These are phyloP conservation scores for Yamadazyma membranifaciens DNA, from an alignment of 1,139 yeast species.

Conservation along the genomic window DNA sequence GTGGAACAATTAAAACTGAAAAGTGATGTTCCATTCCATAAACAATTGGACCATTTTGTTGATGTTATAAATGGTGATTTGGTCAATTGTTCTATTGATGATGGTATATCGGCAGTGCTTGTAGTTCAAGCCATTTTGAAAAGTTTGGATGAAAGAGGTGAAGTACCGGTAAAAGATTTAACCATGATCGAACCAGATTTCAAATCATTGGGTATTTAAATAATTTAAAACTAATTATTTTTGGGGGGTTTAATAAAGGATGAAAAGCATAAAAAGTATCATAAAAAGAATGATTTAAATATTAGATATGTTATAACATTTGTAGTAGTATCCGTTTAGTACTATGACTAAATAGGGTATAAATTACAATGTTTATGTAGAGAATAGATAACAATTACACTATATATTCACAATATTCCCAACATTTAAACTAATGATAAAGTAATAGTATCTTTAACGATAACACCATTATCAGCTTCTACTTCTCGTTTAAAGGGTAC, in stretches of 20 bases:
- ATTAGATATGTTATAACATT: too few species aligned
- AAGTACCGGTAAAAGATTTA: slow-evolving; percentile 29
- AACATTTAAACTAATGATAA: not conserved
- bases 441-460: slow-evolving; percentile 12
- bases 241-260: not conserved
- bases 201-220: slow-evolving; percentile 14
- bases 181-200: slow-evolving; percentile 25
- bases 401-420: too few species aligned
- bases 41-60: slow-evolving; percentile 39
- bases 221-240: too few species aligned
- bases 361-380: not conserved
- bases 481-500: slow-evolving; percentile 39
- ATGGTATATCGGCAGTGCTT: slow-evolving; percentile 37
- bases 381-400: not conserved
- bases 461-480: slow-evolving; percentile 49
- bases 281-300: too few species aligned
- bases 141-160: slow-evolving; percentile 35
- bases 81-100: slow-evolving; percentile 37
- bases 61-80: slow-evolving; percentile 30
- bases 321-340: too few species aligned
- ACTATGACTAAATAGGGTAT: too few species aligned
- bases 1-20: slow-evolving; percentile 14
- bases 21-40: slow-evolving; percentile 33
- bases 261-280: not conserved
- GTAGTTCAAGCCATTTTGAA: slow-evolving; percentile 35